phyloP scores from a whole-genome alignment of 2,329 filamentous ascomycete species.

The Cucurbitaria berberidis region DNA sequence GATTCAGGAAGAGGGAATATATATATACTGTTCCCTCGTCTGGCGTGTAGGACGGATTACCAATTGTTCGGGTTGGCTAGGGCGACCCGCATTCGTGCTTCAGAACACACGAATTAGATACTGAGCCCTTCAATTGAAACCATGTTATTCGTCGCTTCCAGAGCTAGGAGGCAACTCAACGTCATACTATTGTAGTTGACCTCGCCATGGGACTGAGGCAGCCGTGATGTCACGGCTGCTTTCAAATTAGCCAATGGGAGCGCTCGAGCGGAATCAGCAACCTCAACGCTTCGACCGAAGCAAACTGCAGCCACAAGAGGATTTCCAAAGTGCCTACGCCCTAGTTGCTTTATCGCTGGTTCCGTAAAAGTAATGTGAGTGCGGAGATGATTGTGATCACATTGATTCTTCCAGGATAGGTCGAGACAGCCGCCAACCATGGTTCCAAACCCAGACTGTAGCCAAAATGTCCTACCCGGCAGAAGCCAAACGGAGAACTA shows the following conservation, averaged over 20 bases:
- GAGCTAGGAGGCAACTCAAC: background rate
- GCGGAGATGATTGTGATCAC: too few relatives aligned
- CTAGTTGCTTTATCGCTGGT: too few relatives aligned
- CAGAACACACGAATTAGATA: background rate
- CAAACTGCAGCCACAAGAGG: background rate
- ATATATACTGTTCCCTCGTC: background rate
- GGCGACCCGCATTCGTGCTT: background rate
- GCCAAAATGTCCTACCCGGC: too few relatives aligned
- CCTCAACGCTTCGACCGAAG: background rate
- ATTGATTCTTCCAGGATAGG: too few relatives aligned
- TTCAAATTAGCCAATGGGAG: background rate
- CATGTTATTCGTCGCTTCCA: background rate
- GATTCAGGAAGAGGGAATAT: background rate
- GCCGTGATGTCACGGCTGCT: background rate
- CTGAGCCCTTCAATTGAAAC: background rate
- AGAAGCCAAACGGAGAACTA: too few relatives aligned
- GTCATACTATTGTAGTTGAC: background rate
- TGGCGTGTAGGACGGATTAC: background rate
- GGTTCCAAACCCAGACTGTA: too few relatives aligned
- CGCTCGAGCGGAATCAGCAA: background rate
- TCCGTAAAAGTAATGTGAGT: too few relatives aligned
- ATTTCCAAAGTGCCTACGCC: too few relatives aligned
- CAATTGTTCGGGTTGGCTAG: background rate
- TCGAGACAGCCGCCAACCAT: too few relatives aligned
- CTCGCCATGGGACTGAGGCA: background rate